phyloP scores from a whole-genome alignment of 192 early-diverging fungal genomes.

The Polychytrium aggregatum region DNA sequence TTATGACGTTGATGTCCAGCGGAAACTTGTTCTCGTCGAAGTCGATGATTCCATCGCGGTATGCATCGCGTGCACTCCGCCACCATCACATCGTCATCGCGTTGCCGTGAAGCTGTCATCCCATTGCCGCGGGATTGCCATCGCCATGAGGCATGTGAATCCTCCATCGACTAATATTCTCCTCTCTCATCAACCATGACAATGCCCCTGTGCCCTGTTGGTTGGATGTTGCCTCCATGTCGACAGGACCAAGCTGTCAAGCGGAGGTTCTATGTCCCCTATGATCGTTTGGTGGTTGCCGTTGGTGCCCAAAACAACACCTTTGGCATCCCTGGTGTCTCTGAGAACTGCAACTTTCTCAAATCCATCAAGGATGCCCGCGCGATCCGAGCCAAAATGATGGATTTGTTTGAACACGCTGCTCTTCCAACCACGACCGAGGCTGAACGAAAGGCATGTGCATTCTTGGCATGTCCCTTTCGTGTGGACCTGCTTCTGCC shows the following conservation, averaged over 20 bases:
- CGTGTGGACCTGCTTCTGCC: too few species aligned
- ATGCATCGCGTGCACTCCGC: too few species aligned
- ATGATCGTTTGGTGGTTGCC: slow-evolving; percentile 18
- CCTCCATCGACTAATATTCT: not conserved
- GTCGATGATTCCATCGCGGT: too few species aligned
- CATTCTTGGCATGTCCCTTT: not conserved
- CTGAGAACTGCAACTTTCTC: slow-evolving; percentile 46
- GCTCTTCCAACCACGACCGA: slow-evolving; percentile 44
- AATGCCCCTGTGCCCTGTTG: slow-evolving; percentile 12
- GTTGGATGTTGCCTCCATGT: too few species aligned
- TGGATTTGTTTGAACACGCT: slow-evolving; percentile 56
- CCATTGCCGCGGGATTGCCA: too few species aligned
- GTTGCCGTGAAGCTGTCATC: too few species aligned
- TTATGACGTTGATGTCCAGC: not conserved
- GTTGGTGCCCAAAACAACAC: slow-evolving; percentile 37
- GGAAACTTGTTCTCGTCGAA: not conserved
- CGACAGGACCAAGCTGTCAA: slow-evolving; percentile 2
- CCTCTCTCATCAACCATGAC: slow-evolving; percentile 15
- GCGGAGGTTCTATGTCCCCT: slow-evolving; percentile 16
- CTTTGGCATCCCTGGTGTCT: slow-evolving; percentile 51
- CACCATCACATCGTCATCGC: too few species aligned
- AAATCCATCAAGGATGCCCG: slow-evolving; percentile 60
- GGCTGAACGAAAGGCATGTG: slow-evolving; percentile 36
- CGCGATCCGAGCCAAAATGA: slow-evolving; percentile 41
- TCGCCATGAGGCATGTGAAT: not conserved